Evolutionary conservation across 2,329 filamentous ascomycete species (phyloP), one percentile per base, ranked within the genome.

Genomic region (Beauveria sp.): DNA sequence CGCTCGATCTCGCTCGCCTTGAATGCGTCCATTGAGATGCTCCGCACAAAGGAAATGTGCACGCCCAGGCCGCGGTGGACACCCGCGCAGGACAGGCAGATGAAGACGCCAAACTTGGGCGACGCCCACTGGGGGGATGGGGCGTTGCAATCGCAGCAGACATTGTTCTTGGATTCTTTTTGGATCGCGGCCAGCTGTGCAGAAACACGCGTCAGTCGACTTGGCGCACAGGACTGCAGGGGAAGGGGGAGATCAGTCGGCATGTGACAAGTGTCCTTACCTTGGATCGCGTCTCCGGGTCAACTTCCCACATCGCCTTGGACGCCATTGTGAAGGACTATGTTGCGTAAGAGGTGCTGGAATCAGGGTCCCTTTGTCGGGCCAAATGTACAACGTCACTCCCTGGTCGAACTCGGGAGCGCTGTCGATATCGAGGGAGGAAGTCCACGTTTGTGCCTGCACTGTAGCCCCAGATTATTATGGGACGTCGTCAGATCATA

Each of bases 1-100:
- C 92, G 89, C 75, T 91, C 88, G 70, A 97, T 93, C 76, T 99
- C 94, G 69, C 84, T 84, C 65, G 86, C 85, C 75, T 99, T 99
- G 81, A 99, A 97, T 61, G 92, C 92, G 78, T 99, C 94, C 94
- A 99, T 99, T 64, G 91, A 96, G 71, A 97, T 94, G 70, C 90
- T 94, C 63, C 94, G 89, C 65, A 99, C 92, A 77, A 99, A 99
- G 72, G 92, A 96, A 75, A 99, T 96, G 80, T 99, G 94, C 41
- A 99, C 94, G 64, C 94, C 94, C 34, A 99, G 85, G 3, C 92
- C 92, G 65, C 94, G 89, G 77, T 99, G 94, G 58, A 94, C 90
- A 68, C 94, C 94, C 40, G 92, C 93, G 79, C 94, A 99, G 65
- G 89, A 91, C 57, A 99, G 86, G 77, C 94, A 99, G 82, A 99